Conservation (phyloP, 1,139 yeast species). For the Hyphopichia burtonii region DNA sequence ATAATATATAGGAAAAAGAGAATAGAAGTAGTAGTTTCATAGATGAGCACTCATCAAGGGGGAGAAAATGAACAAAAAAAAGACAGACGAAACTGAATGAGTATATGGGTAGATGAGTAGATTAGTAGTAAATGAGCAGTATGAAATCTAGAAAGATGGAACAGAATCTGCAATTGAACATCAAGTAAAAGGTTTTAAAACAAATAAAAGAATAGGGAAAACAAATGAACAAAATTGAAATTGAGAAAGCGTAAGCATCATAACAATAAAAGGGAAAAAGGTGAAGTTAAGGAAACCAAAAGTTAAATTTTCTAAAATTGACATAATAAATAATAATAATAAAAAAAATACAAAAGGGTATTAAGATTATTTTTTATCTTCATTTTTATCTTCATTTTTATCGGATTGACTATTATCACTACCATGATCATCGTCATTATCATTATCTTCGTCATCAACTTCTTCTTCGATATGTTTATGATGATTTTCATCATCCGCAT, state of each 20-base stretch:
- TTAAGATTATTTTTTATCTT: neutral
- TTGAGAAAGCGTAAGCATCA: conserved; percentile 3
- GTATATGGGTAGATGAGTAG: too few relatives aligned
- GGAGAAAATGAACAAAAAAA: too few relatives aligned
- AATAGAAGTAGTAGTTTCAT: too few relatives aligned
- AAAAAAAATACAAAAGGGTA: too few relatives aligned
- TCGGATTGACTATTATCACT: neutral
- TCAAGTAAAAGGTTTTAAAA: neutral
- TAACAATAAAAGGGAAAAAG: neutral
- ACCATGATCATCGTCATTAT: conserved; percentile 3
- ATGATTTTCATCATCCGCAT: conserved; percentile 19
- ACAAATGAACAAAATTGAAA: neutral
- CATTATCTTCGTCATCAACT: conserved; percentile 9
- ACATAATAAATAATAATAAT: neutral
- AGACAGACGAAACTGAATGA: too few relatives aligned
- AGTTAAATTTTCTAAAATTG: neutral
- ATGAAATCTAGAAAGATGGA: too few relatives aligned
- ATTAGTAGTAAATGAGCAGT: too few relatives aligned
- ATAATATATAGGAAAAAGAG: too few relatives aligned
- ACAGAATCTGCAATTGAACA: too few relatives aligned
- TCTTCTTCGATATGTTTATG: conserved; percentile 27
- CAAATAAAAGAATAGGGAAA: too few relatives aligned
- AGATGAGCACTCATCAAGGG: too few relatives aligned
- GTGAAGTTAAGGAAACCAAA: neutral
- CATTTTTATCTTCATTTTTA: neutral